phyloP scores from a whole-genome alignment of 2,329 filamentous ascomycete genomes.

The Phyllosticta capitalensis region DNA sequence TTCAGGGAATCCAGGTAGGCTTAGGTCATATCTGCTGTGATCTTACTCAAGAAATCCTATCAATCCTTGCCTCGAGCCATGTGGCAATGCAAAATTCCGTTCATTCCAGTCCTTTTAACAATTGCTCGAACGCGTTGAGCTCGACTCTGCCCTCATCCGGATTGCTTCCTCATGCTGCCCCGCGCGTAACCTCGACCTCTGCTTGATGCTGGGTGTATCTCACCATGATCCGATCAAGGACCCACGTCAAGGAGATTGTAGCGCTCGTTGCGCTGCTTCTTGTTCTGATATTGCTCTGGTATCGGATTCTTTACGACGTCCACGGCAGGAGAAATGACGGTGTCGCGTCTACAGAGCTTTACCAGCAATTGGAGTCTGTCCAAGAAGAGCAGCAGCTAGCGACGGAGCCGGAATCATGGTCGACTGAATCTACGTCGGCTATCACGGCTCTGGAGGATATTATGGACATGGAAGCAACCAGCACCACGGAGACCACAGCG shows the following conservation, averaged over 20 bases:
- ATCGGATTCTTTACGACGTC: background rate
- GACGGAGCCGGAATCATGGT: background rate
- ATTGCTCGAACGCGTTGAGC: background rate
- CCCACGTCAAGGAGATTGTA: background rate
- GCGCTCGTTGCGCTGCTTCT: background rate
- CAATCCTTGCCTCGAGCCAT: constrained; percentile 1
- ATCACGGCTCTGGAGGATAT: background rate
- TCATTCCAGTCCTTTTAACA: background rate
- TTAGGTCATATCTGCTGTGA: background rate
- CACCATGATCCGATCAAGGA: background rate
- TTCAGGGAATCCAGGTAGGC: background rate
- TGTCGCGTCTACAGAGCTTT: background rate
- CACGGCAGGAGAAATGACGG: background rate
- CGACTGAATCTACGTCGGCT: background rate
- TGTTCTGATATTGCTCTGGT: background rate
- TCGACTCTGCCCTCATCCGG: background rate
- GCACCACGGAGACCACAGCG: background rate
- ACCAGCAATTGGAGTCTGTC: background rate
- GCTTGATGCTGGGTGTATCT: background rate
- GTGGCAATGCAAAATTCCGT: background rate
- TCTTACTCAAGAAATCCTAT: background rate
- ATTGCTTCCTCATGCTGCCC: background rate
- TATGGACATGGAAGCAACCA: background rate
- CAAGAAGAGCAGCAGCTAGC: background rate
- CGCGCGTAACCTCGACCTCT: background rate